These are phyloP conservation scores for Aureobasidium sp. DNA, from an alignment of 2,329 filamentous ascomycete species.

Conservation along the genomic window DNA sequence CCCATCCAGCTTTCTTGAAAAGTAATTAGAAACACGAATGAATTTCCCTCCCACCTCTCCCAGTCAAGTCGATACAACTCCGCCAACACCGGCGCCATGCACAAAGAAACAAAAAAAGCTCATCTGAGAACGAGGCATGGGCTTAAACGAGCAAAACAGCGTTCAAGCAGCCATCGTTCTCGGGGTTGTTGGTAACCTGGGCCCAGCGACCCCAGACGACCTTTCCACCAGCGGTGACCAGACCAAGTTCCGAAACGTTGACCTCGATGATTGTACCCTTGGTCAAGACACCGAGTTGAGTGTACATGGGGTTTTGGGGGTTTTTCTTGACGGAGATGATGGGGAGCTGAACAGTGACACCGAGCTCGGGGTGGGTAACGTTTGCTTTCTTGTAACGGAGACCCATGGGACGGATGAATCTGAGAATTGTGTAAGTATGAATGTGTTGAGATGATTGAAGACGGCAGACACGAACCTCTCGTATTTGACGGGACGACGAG, in stretches of 20 bases:
- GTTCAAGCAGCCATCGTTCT: conserved; percentile 54
- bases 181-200: conserved; percentile 56
- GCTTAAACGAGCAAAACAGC: conserved; percentile 20
- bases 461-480: conserved; percentile 32
- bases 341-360: conserved; percentile 75
- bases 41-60: neutral
- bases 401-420: conserved; percentile 66
- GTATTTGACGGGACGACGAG: conserved; percentile 74
- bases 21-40: neutral
- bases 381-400: conserved; percentile 70
- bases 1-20: neutral
- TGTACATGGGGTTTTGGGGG: conserved; percentile 83
- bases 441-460: neutral
- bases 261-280: conserved; percentile 84
- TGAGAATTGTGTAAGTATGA: conserved; percentile 31
- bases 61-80: conserved; percentile 3
- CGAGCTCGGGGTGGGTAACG: conserved; percentile 65
- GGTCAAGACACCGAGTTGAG: conserved; percentile 81
- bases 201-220: conserved; percentile 87
- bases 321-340: conserved; percentile 68
- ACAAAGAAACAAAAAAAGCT: conserved; percentile 12
- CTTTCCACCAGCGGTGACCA: conserved; percentile 87
- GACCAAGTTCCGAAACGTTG: conserved; percentile 83
- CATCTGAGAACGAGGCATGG: neutral
- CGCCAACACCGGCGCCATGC: conserved; percentile 17